Evolutionary conservation across 768 basidiomycete genomes (phyloP), one percentile per base, ranked within the genome.

Genomic region (Lentinula sp.): DNA sequence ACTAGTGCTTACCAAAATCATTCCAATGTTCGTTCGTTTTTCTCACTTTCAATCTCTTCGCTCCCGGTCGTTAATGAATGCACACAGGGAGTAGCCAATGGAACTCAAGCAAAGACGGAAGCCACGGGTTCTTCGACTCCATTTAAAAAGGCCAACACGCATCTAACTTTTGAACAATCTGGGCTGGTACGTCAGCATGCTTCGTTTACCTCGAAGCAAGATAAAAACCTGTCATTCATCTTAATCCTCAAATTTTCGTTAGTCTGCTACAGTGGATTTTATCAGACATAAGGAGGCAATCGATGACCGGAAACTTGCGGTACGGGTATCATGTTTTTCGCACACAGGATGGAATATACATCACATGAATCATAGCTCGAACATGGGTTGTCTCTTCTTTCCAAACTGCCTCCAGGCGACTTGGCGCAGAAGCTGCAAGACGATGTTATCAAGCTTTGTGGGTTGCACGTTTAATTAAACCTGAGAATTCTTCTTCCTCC

Each of bases 221-320:
- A 51, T 54, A 2, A 54, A 9, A 28, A 34, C 21, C 28, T 7
- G 23, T 34, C 9, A 43, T 21, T 21, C 9, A 13, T 32, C 11
- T 13, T 21, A 28, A 6, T 5, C 31, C 52, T 42, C 59, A 23
- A 13, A 39, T 23, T 60, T 9, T 1, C 56, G 51, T 11, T 52
- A 91, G 89, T 70, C 83, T 5, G 76, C 86, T 3, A 71, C 84
- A 7, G 71, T 88, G n/a, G 89, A 93, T 67, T 70, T 76, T 1
- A 66, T 91, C 45, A 75, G 76, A 39, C 80, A 92, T 67, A 74
- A 75, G 10, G 84, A 84, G 54, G 76, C 82, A 7, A 74, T 92
- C 21, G 88, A 94, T 71, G 91, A 94, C 67, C 80, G 91, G 57
- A 88, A 91, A 71, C 78, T 91, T 70, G 72, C 88, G 50, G 91